Percentiles rank a stretch among this genome's conserved stretches.
These are phyloP conservation scores for Puccinia triticina DNA, from an alignment of 1,284 basidiomycete genomes.

Conservation along the genomic window DNA sequence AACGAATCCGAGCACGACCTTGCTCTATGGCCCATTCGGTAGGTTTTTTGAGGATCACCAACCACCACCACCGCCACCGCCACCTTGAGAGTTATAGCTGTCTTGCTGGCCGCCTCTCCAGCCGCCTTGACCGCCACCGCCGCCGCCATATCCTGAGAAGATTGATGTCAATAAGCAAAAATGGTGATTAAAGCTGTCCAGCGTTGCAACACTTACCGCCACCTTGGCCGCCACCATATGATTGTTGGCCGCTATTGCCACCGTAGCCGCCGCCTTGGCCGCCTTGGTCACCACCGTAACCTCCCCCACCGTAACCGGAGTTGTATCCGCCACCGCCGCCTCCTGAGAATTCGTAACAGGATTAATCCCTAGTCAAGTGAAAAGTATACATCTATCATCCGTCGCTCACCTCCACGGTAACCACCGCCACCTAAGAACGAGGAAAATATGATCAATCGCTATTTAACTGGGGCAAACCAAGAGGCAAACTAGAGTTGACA, in stretches of 20 bases:
- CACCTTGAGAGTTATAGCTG: background rate
- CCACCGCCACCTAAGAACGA: constrained; percentile 8
- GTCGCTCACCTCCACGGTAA: constrained; percentile 24
- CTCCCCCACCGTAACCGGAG: constrained; percentile 22
- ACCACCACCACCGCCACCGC: constrained; percentile 19
- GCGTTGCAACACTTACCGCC: constrained; percentile 18
- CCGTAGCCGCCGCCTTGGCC: constrained; percentile 53
- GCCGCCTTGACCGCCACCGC: constrained; percentile 1
- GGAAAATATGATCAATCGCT: background rate
- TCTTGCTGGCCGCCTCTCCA: constrained; percentile 27
- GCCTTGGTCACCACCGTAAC: constrained; percentile 9
- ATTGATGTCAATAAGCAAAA: background rate
- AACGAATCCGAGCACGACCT: constrained; percentile 1
- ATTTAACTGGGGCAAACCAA: background rate
- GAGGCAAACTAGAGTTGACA: background rate
- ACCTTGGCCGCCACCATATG: constrained; percentile 27
- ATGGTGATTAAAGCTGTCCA: no score
- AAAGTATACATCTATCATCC: background rate
- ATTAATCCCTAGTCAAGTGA: background rate
- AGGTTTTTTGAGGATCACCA: constrained; percentile 20
- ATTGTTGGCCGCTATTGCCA: constrained; percentile 53
- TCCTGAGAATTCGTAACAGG: background rate
- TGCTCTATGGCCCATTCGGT: background rate
- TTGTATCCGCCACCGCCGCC: constrained; percentile 28
- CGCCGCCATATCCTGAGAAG: constrained; percentile 8